A percentile compares a stretch with the other conserved stretches of the same genome.
Evolutionary conservation across 1,284 basidiomycete genomes (phyloP).

Genomic region (Kwoniella shivajii): DNA sequence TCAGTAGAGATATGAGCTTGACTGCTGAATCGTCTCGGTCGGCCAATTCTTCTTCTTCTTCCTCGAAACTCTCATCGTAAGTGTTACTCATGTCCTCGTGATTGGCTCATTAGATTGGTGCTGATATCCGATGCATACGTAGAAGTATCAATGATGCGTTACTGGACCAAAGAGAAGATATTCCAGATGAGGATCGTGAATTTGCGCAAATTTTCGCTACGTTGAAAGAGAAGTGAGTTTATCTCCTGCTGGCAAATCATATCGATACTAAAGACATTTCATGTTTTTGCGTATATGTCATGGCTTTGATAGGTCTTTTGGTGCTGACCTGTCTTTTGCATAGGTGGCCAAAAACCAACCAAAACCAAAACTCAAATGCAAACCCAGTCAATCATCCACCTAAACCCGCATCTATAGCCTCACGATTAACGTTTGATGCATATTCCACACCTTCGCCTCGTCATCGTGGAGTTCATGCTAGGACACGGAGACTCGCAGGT

Average conservation of each 20-base stretch:
- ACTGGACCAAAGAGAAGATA: neutral
- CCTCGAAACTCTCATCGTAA: neutral
- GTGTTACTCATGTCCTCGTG: neutral
- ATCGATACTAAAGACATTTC: no score
- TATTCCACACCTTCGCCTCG: conserved; percentile 12
- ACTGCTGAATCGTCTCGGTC: conserved; percentile 10
- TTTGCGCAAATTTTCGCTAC: conserved; percentile 15
- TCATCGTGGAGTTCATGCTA: conserved; percentile 24
- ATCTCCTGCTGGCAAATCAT: neutral
- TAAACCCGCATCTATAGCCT: conserved; percentile 11
- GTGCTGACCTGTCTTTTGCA: neutral
- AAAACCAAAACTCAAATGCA: neutral
- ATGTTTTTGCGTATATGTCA: no score
- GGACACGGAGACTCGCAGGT: conserved; percentile 25
- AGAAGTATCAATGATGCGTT: neutral
- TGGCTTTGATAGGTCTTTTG: neutral
- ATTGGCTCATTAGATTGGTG: neutral
- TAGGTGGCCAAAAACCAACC: conserved; percentile 10
- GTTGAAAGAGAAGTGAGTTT: conserved; percentile 9
- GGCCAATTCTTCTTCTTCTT: neutral
- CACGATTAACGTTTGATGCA: neutral
- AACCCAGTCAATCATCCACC: neutral
- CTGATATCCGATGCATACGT: neutral
- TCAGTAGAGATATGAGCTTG: conserved; percentile 16
- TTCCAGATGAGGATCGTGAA: conserved; percentile 8